Conservation (phyloP, 176 grass and related monocot genomes). For the Puccinellia tenuiflora region DNA sequence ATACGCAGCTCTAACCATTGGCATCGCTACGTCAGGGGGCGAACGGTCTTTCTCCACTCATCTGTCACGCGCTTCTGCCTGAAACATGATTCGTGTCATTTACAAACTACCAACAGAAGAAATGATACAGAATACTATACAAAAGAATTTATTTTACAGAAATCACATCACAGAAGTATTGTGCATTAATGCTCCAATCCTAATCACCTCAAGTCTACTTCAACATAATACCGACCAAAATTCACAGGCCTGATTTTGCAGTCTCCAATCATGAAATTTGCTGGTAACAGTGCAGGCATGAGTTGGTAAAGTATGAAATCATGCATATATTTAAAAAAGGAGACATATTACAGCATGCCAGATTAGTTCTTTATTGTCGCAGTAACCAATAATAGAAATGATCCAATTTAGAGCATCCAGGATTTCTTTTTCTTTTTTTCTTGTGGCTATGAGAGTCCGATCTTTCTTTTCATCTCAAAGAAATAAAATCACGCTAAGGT, state of each 20-base stretch:
- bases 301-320: neutral
- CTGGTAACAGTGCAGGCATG: neutral
- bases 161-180: neutral
- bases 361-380: neutral
- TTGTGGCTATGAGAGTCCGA: neutral
- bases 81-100: conserved; percentile 12
- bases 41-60: conserved; percentile 59
- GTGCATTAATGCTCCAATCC: neutral
- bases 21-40: conserved; percentile 56
- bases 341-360: neutral
- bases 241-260: neutral
- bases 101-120: neutral
- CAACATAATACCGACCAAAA: neutral
- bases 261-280: neutral
- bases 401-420: too few relatives aligned
- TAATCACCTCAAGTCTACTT: neutral
- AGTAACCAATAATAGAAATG: neutral
- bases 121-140: neutral
- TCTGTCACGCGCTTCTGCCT: conserved; percentile 65
- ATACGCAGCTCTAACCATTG: conserved; percentile 76
- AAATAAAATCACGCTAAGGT: neutral
- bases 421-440: too few relatives aligned
- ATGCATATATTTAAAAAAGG: neutral
- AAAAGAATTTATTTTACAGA: neutral
- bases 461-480: neutral